These are phyloP conservation scores for Aspergillus spinulosporus DNA, from an alignment of 2,329 filamentous ascomycete species.

Conservation along the genomic window DNA sequence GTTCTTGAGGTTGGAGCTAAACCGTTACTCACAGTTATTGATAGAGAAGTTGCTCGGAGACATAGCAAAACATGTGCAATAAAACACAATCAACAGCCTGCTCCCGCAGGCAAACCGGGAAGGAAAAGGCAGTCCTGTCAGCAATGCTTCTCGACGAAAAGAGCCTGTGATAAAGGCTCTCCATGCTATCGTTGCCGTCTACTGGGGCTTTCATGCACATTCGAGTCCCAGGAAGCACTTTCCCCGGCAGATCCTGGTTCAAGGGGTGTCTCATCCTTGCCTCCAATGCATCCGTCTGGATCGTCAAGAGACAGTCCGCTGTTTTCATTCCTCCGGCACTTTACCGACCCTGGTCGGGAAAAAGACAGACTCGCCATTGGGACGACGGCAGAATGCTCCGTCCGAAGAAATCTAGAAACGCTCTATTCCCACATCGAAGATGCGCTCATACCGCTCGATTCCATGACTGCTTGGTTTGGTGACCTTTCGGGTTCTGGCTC, in stretches of 20 bases:
- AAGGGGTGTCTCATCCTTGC: slow-evolving; percentile 5
- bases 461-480: slow-evolving; percentile 18
- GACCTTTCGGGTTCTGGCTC: slow-evolving; percentile 17
- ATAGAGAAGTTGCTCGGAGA: slow-evolving; percentile 32
- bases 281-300: slow-evolving; percentile 2
- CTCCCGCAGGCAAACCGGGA: slow-evolving; percentile 30
- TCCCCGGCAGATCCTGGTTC: slow-evolving; percentile 8
- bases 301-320: slow-evolving; percentile 14
- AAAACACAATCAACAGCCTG: slow-evolving; percentile 31
- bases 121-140: slow-evolving; percentile 35
- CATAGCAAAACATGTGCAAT: slow-evolving; percentile 33
- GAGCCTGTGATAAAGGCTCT: slow-evolving; percentile 26
- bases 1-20: not conserved
- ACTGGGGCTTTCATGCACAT: slow-evolving; percentile 25
- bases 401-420: slow-evolving; percentile 29
- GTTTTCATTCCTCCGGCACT: slow-evolving; percentile 33
- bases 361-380: slow-evolving; percentile 33
- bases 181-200: slow-evolving; percentile 30
- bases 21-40: not conserved
- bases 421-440: slow-evolving; percentile 31
- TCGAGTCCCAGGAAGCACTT: slow-evolving; percentile 8
- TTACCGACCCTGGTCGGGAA: slow-evolving; percentile 30
- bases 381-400: slow-evolving; percentile 32
- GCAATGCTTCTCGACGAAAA: slow-evolving; percentile 28
- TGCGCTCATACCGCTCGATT: slow-evolving; percentile 25